A percentile compares a stretch with the other conserved stretches of the same genome.
Evolutionary conservation across 768 basidiomycete species (phyloP).

Genomic region (Tulasnella sp.): DNA sequence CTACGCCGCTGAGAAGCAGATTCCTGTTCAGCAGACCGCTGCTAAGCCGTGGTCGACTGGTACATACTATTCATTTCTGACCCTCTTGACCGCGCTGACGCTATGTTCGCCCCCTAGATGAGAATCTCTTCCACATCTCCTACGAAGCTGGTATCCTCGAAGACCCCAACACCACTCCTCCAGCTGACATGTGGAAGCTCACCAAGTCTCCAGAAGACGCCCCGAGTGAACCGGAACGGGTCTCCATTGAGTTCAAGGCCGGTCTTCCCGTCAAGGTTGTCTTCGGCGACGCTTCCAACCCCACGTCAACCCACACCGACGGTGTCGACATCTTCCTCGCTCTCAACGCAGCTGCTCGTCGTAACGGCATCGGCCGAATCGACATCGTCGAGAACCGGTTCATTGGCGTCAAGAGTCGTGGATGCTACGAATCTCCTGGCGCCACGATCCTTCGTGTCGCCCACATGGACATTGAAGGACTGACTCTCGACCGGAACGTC

Average conservation of each 20-base stretch:
- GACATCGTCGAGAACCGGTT: conserved; percentile 99
- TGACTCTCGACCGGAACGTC: conserved; percentile 97
- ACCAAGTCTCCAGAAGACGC: conserved; percentile 76
- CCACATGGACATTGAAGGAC: conserved; percentile 93
- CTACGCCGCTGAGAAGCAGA: conserved; percentile 78
- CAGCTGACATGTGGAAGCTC: conserved; percentile 98
- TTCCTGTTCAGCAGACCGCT: conserved; percentile 90
- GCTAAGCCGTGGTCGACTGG: conserved; percentile 97
- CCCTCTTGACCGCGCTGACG: neutral
- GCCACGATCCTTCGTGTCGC: conserved; percentile 93
- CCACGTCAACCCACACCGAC: conserved; percentile 53
- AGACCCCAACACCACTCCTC: conserved; percentile 90
- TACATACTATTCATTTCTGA: conserved; percentile 22
- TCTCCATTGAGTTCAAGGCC: conserved; percentile 75
- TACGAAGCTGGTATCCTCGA: conserved; percentile 99
- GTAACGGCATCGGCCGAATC: conserved; percentile 93
- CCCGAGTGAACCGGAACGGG: conserved; percentile 65
- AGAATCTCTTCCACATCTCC: conserved; percentile 99
- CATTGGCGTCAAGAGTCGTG: conserved; percentile 97
- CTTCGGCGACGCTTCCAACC: neutral
- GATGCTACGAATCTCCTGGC: conserved; percentile 98
- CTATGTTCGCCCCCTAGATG: conserved; percentile 42
- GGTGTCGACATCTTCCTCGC: conserved; percentile 87
- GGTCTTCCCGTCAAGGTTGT: conserved; percentile 85
- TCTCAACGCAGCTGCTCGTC: conserved; percentile 85